phyloP scores from a whole-genome alignment of 108 stramenopile species.

The Cyclotella baltica region DNA sequence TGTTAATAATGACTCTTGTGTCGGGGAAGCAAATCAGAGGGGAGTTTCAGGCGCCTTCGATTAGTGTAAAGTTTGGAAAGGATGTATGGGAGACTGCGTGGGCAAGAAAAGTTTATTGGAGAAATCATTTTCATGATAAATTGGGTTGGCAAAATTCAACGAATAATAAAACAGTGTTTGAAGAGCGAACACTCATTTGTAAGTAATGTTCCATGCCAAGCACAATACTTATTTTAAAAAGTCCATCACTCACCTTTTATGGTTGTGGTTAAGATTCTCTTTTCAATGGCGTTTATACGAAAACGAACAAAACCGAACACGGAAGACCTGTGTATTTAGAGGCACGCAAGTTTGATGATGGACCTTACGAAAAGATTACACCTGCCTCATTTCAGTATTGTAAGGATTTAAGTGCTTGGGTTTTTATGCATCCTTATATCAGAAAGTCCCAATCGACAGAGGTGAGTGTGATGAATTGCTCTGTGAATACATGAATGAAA shows the following conservation, averaged over 20 bases:
- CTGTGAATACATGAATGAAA: neutral
- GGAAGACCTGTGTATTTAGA: constrained; percentile 10
- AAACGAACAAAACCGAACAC: neutral
- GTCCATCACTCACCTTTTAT: neutral
- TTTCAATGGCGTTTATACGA: constrained; percentile 17
- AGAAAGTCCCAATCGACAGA: constrained; percentile 8
- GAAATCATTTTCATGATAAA: too few relatives aligned
- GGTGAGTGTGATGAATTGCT: too few relatives aligned
- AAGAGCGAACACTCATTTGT: too few relatives aligned
- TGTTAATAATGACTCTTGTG: neutral
- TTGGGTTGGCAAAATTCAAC: too few relatives aligned
- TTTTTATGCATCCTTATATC: constrained; percentile 23
- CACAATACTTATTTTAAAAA: too few relatives aligned
- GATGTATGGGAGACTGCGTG: neutral
- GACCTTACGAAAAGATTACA: too few relatives aligned
- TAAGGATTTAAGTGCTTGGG: constrained; percentile 12
- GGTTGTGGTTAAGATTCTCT: constrained; percentile 1
- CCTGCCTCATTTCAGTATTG: too few relatives aligned
- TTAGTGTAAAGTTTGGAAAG: neutral
- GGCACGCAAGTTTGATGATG: neutral
- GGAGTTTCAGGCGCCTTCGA: neutral
- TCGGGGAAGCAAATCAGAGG: neutral
- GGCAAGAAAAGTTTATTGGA: too few relatives aligned
- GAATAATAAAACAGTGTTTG: too few relatives aligned
- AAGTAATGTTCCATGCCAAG: too few relatives aligned